phyloP scores from a whole-genome alignment of 257 asterid species.

The Solanum clarkiae region DNA sequence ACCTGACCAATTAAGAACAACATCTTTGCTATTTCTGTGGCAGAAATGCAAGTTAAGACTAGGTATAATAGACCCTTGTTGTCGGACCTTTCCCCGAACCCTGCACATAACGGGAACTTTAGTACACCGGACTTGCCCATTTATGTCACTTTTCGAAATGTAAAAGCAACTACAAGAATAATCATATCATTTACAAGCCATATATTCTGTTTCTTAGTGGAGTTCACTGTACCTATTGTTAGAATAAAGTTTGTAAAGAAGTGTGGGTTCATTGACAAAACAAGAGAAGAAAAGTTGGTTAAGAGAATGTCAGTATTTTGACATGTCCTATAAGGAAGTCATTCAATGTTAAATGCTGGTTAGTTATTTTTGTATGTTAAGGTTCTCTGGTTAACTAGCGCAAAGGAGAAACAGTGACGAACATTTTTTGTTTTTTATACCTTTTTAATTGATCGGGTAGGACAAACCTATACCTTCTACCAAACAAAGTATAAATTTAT shows the following conservation, averaged over 20 bases:
- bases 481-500: too few species aligned
- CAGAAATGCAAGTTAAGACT: too few species aligned
- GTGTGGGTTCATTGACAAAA: background rate
- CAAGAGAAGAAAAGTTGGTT: background rate
- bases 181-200: background rate
- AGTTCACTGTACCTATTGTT: background rate
- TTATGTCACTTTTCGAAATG: background rate
- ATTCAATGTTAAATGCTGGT: background rate
- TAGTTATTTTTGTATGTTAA: background rate
- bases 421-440: background rate
- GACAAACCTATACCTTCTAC: too few species aligned
- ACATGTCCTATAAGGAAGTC: background rate
- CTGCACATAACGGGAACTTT: too few species aligned
- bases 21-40: background rate
- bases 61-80: too few species aligned
- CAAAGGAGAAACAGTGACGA: background rate
- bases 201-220: background rate
- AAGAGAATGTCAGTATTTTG: conserved; percentile 28
- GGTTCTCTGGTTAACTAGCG: background rate
- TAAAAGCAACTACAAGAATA: background rate
- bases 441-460: too few species aligned
- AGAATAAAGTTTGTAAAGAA: background rate
- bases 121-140: too few species aligned
- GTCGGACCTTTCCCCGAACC: too few species aligned
- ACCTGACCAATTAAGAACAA: background rate